These are phyloP conservation scores for Coniosporium tulheliwenetii DNA, from an alignment of 2,329 filamentous ascomycete genomes.

Conservation along the genomic window DNA sequence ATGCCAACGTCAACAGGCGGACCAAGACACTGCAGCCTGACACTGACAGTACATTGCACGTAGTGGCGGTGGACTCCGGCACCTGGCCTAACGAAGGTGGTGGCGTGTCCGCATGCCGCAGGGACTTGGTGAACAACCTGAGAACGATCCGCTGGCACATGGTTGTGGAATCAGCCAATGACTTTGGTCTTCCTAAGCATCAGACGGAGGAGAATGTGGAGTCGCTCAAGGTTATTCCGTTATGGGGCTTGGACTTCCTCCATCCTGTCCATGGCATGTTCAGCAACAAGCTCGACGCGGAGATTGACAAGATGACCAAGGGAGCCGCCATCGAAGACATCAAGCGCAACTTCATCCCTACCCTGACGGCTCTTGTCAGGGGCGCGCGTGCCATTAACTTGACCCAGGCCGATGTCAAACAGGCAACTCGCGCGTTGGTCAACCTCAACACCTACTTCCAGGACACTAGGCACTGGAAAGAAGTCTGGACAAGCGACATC, in stretches of 20 bases:
- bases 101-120: slow-evolving; percentile 24
- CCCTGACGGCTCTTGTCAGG: slow-evolving; percentile 22
- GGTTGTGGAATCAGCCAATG: slow-evolving; percentile 25
- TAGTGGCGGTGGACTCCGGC: slow-evolving; percentile 24
- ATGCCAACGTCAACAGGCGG: slow-evolving; percentile 34
- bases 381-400: slow-evolving; percentile 22
- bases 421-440: slow-evolving; percentile 24
- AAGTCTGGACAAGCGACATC: slow-evolving; percentile 29
- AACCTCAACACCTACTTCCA: slow-evolving; percentile 30
- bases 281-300: slow-evolving; percentile 24
- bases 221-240: slow-evolving; percentile 24
- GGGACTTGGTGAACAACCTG: slow-evolving; percentile 26
- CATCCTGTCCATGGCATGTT: slow-evolving; percentile 25
- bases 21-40: slow-evolving; percentile 30
- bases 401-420: slow-evolving; percentile 21
- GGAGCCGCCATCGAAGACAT: slow-evolving; percentile 17
- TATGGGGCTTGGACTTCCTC: slow-evolving; percentile 26
- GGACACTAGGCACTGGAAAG: slow-evolving; percentile 27
- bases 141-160: slow-evolving; percentile 27
- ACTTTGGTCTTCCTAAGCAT: slow-evolving; percentile 25
- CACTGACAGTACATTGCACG: slow-evolving; percentile 21
- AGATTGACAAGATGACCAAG: slow-evolving; percentile 17
- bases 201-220: slow-evolving; percentile 27
- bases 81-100: slow-evolving; percentile 28
- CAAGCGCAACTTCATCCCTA: slow-evolving; percentile 23